Evolutionary conservation across 176 grass and related monocot species (phyloP).

Genomic region (Metroxylon sagu): DNA sequence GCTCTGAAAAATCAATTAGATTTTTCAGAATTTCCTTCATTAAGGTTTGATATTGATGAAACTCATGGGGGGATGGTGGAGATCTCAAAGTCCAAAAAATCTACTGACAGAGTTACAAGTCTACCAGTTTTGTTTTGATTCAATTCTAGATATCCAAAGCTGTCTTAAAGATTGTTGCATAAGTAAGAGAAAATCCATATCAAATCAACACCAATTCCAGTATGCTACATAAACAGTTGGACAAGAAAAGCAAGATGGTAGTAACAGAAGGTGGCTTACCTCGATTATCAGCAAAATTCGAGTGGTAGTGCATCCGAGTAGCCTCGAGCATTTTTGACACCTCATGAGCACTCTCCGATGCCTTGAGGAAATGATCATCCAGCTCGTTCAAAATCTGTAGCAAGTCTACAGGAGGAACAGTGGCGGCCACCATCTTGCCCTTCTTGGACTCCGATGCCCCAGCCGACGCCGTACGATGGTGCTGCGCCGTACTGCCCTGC

Average conservation of each 20-base stretch:
- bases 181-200: no score
- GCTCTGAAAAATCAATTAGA: no score
- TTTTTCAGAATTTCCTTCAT: no score
- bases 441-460: slow-evolving; percentile 38
- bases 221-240: not conserved
- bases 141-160: no score
- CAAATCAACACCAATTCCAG: not conserved
- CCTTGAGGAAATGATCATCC: slow-evolving; percentile 73
- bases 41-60: no score
- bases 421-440: slow-evolving; percentile 35
- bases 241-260: slow-evolving; percentile 13
- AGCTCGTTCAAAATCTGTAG: slow-evolving; percentile 49
- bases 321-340: slow-evolving; percentile 90
- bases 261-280: slow-evolving; percentile 34
- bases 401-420: slow-evolving; percentile 29
- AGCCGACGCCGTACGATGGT: slow-evolving; percentile 40
- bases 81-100: no score
- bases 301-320: slow-evolving; percentile 90
- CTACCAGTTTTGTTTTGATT: no score
- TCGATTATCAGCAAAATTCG: slow-evolving; percentile 85
- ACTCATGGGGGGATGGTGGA: no score
- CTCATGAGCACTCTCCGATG: slow-evolving; percentile 70
- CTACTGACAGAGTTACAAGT: no score
- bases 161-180: no score
- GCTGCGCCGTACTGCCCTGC: slow-evolving; percentile 20